These are phyloP conservation scores for Zalerion maritima DNA, from an alignment of 495 filamentous ascomycete genomes.

Conservation along the genomic window DNA sequence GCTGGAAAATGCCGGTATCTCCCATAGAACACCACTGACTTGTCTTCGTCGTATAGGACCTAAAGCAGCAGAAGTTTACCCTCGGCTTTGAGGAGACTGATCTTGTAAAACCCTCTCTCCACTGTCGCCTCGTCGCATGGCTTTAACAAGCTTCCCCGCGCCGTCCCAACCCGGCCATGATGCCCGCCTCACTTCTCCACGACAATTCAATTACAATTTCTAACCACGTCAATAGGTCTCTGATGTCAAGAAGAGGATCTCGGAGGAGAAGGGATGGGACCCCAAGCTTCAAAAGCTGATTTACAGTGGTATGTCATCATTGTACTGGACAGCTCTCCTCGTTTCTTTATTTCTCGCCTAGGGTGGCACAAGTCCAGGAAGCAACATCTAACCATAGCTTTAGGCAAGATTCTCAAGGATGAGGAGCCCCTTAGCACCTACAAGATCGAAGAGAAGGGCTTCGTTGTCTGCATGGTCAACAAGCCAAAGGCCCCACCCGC, in stretches of 20 bases:
- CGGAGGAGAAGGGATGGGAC: conserved; percentile 82
- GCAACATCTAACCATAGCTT: no score
- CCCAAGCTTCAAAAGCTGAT: conserved; percentile 81
- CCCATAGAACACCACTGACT: background rate
- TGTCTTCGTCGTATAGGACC: conserved; percentile 42
- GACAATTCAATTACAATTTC: conserved; percentile 20
- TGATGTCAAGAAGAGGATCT: conserved; percentile 79
- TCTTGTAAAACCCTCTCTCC: no score
- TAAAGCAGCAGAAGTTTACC: conserved; percentile 95
- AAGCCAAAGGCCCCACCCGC: conserved; percentile 69
- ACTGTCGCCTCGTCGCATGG: conserved; percentile 26
- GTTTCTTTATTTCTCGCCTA: background rate
- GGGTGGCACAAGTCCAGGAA: background rate
- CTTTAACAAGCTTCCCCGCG: background rate
- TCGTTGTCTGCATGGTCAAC: conserved; percentile 90
- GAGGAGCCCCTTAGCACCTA: conserved; percentile 87
- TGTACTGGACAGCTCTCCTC: background rate
- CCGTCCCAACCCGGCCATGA: conserved; percentile 11
- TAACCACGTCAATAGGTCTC: conserved; percentile 50
- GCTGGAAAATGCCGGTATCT: background rate
- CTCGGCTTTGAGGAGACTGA: conserved; percentile 89
- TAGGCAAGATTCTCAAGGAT: conserved; percentile 97
- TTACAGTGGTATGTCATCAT: conserved; percentile 70
- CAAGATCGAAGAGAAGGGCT: conserved; percentile 98
- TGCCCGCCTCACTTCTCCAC: conserved; percentile 1